Conservation (phyloP, 2,329 filamentous ascomycete genomes). For the Exophiala sp. region DNA sequence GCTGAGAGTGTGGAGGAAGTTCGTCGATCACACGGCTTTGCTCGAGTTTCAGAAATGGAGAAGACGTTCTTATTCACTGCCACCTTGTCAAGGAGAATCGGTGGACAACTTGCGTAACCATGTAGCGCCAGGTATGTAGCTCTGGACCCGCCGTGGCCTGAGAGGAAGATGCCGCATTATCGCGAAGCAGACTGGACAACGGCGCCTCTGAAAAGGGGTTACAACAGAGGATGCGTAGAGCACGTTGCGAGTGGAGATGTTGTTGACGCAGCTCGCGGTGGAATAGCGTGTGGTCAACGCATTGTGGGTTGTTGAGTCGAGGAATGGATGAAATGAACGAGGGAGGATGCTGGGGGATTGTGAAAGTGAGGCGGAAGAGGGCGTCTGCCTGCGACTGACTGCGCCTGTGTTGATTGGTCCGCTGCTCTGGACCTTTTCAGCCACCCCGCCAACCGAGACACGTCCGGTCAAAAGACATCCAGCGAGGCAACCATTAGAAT, state of each 20-base stretch:
- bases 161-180: not conserved
- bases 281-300: not conserved
- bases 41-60: not conserved
- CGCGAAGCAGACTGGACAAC: not conserved
- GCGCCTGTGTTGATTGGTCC: not conserved
- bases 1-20: not conserved
- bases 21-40: not conserved
- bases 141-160: too few relatives aligned
- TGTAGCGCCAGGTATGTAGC: not conserved
- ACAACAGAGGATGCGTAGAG: not conserved
- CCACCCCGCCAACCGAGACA: not conserved
- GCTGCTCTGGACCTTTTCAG: not conserved
- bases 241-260: not conserved
- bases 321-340: not conserved
- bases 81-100: not conserved
- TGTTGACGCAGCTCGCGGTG: not conserved
- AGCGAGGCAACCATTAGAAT: conserved; percentile 7
- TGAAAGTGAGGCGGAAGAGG: conserved; percentile 7
- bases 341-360: not conserved
- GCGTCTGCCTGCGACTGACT: not conserved
- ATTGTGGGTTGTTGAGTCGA: not conserved
- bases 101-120: not conserved
- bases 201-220: not conserved
- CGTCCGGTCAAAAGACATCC: not conserved
- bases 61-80: not conserved